Base-by-base conservation (phyloP, 495 filamentous ascomycete species). In the Trichoderma parareesei region DNA sequence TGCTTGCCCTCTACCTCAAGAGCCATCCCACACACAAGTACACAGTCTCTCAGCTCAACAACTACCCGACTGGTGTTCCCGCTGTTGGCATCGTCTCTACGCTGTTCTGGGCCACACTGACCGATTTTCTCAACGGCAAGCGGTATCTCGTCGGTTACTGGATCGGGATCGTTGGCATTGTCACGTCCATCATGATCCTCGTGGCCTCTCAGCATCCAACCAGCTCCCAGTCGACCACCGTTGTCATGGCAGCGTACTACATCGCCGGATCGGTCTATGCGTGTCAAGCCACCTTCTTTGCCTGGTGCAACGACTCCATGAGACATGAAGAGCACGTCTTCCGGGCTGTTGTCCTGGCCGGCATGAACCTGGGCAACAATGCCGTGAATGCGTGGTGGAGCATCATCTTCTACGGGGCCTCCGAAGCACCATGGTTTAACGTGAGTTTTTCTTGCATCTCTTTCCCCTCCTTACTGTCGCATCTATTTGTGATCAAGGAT, bases 311-410 rank as follows among this genome's bases (percentile, higher is more conserved):
- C 64, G 84, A 87, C 66, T 77, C 78, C 1, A 78, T 83, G 78
- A 69, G 80, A 18, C 72, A 65, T n/a, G 68, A 78, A 61, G 78
- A 81, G 66, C 75, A 78, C 4, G 75, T 73, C 0, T 73, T 80
- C 59, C 70, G 83, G 10, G 75, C 73, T 0, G 77, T 84, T 3
- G 79, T 84, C 5, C 76, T 85, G 65, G 82, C 81, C 7, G 78
- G 80, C 46, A 85, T 85, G 82, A 86, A 87, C 65, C 73, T 84
- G 75, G 78, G 81, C 6, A 82, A 74, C 62, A 84, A 82, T 71
- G 82, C 81, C 7, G 72, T 87, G 0, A 83, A 86, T 69, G 81
- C 82, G 5, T 87, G 82, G 82, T 89, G 86, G 86, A 82, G 78
- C 59, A 81, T 89, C 37, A 61, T 89, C 16, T 88, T 89, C 70